Base-by-base conservation (phyloP, 2,329 filamentous ascomycete genomes). In the Nigrograna mackinnonii region DNA sequence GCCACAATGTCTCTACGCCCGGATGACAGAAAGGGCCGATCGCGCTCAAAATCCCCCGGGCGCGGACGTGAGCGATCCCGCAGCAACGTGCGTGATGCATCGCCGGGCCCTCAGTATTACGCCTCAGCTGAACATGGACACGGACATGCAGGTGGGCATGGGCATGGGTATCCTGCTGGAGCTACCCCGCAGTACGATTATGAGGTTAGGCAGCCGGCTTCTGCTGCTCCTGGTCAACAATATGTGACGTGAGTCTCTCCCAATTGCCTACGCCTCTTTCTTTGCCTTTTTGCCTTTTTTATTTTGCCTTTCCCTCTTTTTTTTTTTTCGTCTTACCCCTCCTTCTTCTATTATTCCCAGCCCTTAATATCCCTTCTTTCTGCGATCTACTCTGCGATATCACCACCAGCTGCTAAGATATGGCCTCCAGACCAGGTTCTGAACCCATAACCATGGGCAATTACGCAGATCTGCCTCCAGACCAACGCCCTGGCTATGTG, bases 401-500 rank as follows among this genome's bases (percentile, higher is more conserved):
- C 31, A 33, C 16, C 31, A 7, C 4, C 22, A 34, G 9, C 22
- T 46, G 52, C 62, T 64, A 55, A 66, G 50, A 57, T 37, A 66
- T 65, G 62, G 58, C 58, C 34, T 36, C 55, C 49, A 67, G 63
- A 54, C 54, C 55, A 19, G 43, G 45, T 22, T 52, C 44, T 44
- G 55, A 64, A 34, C 62, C 62, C 47, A 66, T 71, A 22, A 72
- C 69, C 36, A 74, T 73, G 69, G 71, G 71, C 37, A 69, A 65
- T 40, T 75, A 70, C 46, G 56, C 60, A 18, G 72, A 75, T 46
- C 61, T 73, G 7, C 72, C 72, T 20, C 72, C 70, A 11, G 55
- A 73, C 38, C 66, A 76, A 47, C 60, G 72, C 4, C 70, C 72
- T 2, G 68, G 64, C 24, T 74, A 68, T 45, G 43, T 60, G 43